Base-by-base conservation (phyloP, 352 stramenopile species). In the Pythium brassicae region DNA sequence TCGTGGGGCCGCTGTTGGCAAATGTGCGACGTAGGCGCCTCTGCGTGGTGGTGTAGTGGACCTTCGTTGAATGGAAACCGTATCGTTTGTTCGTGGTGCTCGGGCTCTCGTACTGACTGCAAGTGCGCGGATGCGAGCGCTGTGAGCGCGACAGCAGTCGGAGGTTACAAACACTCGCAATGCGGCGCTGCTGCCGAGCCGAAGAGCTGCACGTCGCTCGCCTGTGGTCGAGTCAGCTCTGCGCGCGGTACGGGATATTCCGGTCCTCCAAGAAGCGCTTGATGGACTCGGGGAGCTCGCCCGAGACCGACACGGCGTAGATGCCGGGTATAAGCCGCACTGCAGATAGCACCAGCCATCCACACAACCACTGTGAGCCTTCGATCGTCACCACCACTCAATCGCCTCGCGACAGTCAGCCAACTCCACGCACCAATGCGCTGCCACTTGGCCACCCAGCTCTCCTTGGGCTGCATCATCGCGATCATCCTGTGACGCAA, bases 391-490 rank as follows among this genome's bases (percentile, higher is more conserved):
- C 26, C 52, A 6, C 2, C 17, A 35, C 20, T 20, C 26, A 43
- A 20, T 19, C 4, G 7, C 10, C 44, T 14, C 2, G 19, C 14
- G 25, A 39, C 26, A 14, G 10, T 17, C 11, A 9, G 14, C 26
- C 6, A 51, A 20, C 15, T 14, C 29, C 17, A 65, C 74, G 19
- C 54, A 91, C 83, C 85, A 37, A 95, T 92, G 47, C 85, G 83
- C 61, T 92, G 83, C 85, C 85, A 95, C 67, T 95, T 95, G 57
- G 85, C 85, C 35, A 95, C 85, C 85, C 85, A 95, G 68, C 85
- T 95, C 61, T 93, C 83, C 68, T 89, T 90, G 25, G 85, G 85
- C 57, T 89, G 76, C 83, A 95, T 93, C 83, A 95, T 92, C 50
- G 85, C 83, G 51, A 95, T 90, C 79, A 91, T 92, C n/a, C 79